Evolutionary conservation across 257 asterid genomes (phyloP), one percentile per base, ranked within the genome.

Genomic region (Solanum sejunctum): DNA sequence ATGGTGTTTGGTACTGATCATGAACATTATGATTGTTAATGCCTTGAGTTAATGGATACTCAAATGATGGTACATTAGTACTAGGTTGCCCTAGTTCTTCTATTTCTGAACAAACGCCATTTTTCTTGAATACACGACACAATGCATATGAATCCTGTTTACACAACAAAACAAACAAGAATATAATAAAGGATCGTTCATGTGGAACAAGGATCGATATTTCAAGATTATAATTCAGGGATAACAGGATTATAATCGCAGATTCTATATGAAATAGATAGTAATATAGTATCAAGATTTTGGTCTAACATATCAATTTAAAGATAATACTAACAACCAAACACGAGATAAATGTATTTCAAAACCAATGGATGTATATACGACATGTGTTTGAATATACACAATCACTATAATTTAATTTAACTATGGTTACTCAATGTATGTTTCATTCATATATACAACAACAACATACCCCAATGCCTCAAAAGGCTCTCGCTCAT

Each of bases 121-220:
- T 96, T 86, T 96, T 96, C 94, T 96, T 96, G 95, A 96, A 96
- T 51, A 96, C 98, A 9, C 98, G 97, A 78, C 99, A 96, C 26
- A 96, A 73, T 23, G 99, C 99, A 51, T 96, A 96, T 1, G 99
- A 93, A 69, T 96, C 98, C 99, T 96, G 95, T 66, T 83, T 64
- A 16, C 20, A 71, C 10, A 82, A 71, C 79, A 70, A 70, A 69
- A 78, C 64, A 52, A 32, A 32, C 75, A 69, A 69, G 17, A 7
- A 69, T 36, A 75, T 13, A 75, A 23, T 69, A 17, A 36, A 12
- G 8, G 77, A 64, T 64, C 43, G 41, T 26, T 32, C 20, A 49
- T 8, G 17, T 39, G 51, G 51, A 36, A 36, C 51, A 69, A 36
- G 15, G 15, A 69, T 36, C 39, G 6, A 36, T 69, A 69, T 32